These are phyloP conservation scores for Cubamyces lactineus DNA, from an alignment of 768 basidiomycete genomes.

Conservation along the genomic window DNA sequence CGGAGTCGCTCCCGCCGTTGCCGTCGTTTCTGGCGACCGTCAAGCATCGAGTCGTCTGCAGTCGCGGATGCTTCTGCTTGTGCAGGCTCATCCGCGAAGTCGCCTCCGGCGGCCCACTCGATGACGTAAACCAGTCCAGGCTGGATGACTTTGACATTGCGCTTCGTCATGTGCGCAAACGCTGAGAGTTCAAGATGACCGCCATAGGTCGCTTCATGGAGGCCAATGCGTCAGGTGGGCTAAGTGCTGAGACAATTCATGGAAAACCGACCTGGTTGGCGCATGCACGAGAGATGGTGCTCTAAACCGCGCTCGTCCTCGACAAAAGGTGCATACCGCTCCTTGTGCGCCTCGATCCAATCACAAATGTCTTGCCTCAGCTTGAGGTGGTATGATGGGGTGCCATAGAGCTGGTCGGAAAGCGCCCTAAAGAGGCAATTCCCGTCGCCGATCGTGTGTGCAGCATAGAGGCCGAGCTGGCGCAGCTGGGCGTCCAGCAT, in stretches of 20 bases:
- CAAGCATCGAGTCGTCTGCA: slow-evolving; percentile 33
- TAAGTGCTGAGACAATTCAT: background rate
- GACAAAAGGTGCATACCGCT: slow-evolving; percentile 84
- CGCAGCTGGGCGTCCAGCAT: slow-evolving; percentile 75
- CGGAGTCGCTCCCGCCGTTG: slow-evolving; percentile 44
- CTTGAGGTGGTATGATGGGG: slow-evolving; percentile 66
- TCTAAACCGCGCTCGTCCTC: slow-evolving; percentile 82
- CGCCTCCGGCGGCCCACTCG: slow-evolving; percentile 71
- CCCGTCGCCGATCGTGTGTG: slow-evolving; percentile 84
- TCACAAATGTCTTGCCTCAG: slow-evolving; percentile 80
- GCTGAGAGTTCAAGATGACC: slow-evolving; percentile 94
- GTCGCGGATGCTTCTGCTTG: slow-evolving; percentile 30
- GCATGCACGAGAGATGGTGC: slow-evolving; percentile 76
- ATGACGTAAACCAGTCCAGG: slow-evolving; percentile 92
- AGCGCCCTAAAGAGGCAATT: slow-evolving; percentile 94
- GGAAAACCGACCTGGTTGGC: slow-evolving; percentile 62
- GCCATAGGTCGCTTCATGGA: slow-evolving; percentile 74
- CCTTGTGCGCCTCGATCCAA: slow-evolving; percentile 71
- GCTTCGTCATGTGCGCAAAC: slow-evolving; percentile 77
- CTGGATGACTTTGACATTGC: slow-evolving; percentile 90
- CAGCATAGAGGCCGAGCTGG: slow-evolving; percentile 83
- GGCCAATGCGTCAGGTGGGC: slow-evolving; percentile 1
- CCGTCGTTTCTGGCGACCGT: slow-evolving; percentile 50
- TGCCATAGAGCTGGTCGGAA: slow-evolving; percentile 84
- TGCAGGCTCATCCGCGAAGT: slow-evolving; percentile 30